phyloP scores from a whole-genome alignment of 2,329 filamentous ascomycete species.

The Balansia obtecta region DNA sequence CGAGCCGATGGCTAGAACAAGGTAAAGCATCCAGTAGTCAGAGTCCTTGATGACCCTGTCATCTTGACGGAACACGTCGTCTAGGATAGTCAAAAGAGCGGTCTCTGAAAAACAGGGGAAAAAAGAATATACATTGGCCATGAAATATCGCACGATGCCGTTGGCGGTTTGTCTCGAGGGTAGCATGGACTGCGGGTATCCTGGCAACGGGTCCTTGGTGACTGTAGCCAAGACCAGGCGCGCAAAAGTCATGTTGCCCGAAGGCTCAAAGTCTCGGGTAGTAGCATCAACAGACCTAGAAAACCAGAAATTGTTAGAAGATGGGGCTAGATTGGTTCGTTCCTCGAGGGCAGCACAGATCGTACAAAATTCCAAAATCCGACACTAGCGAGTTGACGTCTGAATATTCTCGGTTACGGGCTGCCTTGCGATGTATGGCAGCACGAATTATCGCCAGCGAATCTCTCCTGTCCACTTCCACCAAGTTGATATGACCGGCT shows the following conservation, averaged over 20 bases:
- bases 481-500: slow-evolving; percentile 9
- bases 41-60: slow-evolving; percentile 49
- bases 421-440: slow-evolving; percentile 52
- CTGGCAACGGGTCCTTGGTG: slow-evolving; percentile 58
- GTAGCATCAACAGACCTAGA: slow-evolving; percentile 83
- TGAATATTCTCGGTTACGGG: slow-evolving; percentile 58
- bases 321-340: neutral
- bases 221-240: slow-evolving; percentile 77
- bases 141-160: slow-evolving; percentile 67
- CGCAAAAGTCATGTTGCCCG: slow-evolving; percentile 85
- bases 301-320: neutral
- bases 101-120: slow-evolving; percentile 78
- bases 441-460: slow-evolving; percentile 49
- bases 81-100: slow-evolving; percentile 62
- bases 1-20: slow-evolving; percentile 78
- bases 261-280: slow-evolving; percentile 83
- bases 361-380: slow-evolving; percentile 82
- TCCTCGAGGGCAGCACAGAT: neutral
- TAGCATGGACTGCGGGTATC: slow-evolving; percentile 46
- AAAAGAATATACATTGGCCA: slow-evolving; percentile 67
- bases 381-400: slow-evolving; percentile 88
- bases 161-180: slow-evolving; percentile 59
- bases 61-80: slow-evolving; percentile 67
- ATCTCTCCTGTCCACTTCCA: slow-evolving; percentile 46
- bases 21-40: slow-evolving; percentile 77